Evolutionary conservation across 2,329 filamentous ascomycete species (phyloP).

Genomic region (Mycosphaerelloides madeirae): DNA sequence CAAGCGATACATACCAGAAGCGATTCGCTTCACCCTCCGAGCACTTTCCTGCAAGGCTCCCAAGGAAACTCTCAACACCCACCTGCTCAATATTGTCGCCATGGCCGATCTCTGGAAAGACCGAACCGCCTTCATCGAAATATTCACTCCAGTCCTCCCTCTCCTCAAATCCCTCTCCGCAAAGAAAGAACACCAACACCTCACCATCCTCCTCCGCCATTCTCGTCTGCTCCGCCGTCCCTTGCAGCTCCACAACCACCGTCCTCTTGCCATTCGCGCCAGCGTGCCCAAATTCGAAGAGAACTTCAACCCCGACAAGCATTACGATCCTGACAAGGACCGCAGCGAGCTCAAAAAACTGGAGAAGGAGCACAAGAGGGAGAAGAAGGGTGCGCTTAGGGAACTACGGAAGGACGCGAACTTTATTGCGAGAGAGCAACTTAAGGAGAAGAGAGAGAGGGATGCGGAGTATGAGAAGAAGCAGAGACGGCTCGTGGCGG

Average conservation of each 20-base stretch:
- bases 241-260: constrained; percentile 83
- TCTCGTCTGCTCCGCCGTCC: constrained; percentile 67
- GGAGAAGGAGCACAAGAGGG: constrained; percentile 85
- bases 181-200: constrained; percentile 53
- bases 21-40: constrained; percentile 75
- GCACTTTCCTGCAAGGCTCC: constrained; percentile 51
- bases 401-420: constrained; percentile 93
- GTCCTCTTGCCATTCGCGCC: constrained; percentile 79
- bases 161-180: constrained; percentile 29
- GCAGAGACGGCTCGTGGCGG: constrained; percentile 83
- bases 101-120: constrained; percentile 69
- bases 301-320: constrained; percentile 85
- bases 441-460: constrained; percentile 87
- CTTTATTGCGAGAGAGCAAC: constrained; percentile 85
- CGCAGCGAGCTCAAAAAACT: constrained; percentile 80
- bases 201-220: constrained; percentile 57
- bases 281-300: constrained; percentile 95
- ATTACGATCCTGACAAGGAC: constrained; percentile 94
- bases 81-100: constrained; percentile 60
- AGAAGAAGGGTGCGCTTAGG: constrained; percentile 89
- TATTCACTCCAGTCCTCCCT: constrained; percentile 58
- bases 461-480: constrained; percentile 95
- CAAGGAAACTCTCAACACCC: constrained; percentile 41
- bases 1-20: constrained; percentile 84
- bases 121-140: constrained; percentile 71